Conservation (phyloP, 805 yeast genomes). For the Starmera caribaea region DNA sequence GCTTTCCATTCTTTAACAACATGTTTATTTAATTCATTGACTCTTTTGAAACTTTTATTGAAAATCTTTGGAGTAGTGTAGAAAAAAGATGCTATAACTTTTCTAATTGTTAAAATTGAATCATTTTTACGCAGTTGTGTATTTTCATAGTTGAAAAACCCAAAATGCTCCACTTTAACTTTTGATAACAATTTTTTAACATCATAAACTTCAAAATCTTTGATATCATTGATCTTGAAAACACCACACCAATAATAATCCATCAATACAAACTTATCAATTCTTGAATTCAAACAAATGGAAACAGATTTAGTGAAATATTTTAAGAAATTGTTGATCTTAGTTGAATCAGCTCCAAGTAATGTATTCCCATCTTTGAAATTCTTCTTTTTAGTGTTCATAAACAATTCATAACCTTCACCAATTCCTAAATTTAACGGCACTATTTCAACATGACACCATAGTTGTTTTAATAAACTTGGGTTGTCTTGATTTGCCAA, state of each 20-base stretch:
- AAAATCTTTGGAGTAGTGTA: constrained; percentile 6
- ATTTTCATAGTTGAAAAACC: constrained; percentile 13
- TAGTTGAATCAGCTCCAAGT: constrained; percentile 14
- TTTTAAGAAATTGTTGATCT: constrained; percentile 15
- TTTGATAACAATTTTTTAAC: constrained; percentile 12
- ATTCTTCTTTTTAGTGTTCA: constrained; percentile 9
- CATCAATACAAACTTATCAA: constrained; percentile 14
- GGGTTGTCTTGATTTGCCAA: constrained; percentile 11
- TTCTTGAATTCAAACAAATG: constrained; percentile 17
- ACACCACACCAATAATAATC: constrained; percentile 19
- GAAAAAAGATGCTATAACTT: constrained; percentile 15
- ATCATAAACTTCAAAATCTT: constrained; percentile 17
- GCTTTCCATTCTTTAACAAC: constrained; percentile 14
- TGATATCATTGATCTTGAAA: constrained; percentile 17
- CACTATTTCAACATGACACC: constrained; percentile 17
- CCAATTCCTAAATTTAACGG: constrained; percentile 13
- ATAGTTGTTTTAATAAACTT: constrained; percentile 8
- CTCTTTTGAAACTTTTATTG: not conserved
- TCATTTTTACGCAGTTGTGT: not conserved
- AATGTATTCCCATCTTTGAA: constrained; percentile 1
- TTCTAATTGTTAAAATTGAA: constrained; percentile 12
- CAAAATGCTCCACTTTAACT: constrained; percentile 17
- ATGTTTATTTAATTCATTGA: constrained; percentile 8
- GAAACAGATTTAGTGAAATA: constrained; percentile 18
- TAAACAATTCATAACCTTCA: constrained; percentile 19